A percentile compares a stretch with the other conserved stretches of the same genome.
Evolutionary conservation across 768 basidiomycete genomes (phyloP).

Genomic region (Kwoniella heveanensis): DNA sequence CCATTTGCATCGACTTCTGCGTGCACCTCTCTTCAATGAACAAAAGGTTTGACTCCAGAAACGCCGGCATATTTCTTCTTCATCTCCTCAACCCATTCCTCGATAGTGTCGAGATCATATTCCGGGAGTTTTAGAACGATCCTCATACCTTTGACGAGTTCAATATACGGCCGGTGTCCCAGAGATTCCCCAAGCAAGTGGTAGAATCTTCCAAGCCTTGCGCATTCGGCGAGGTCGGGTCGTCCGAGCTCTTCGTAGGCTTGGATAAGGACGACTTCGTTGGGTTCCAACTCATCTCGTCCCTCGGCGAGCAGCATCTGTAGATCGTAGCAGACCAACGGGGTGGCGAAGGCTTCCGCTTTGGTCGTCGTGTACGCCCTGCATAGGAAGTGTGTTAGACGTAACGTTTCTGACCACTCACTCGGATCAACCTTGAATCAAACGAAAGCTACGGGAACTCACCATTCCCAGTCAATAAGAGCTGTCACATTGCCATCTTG

Average conservation of each 20-base stretch:
- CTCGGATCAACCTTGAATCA: no score
- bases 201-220: constrained; percentile 14
- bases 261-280: constrained; percentile 7
- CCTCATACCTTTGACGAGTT: neutral
- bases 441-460: no score
- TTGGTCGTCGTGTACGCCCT: constrained; percentile 23
- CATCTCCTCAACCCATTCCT: constrained; percentile 7
- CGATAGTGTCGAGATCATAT: neutral
- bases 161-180: neutral
- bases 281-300: neutral
- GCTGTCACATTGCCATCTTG: constrained; percentile 32
- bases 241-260: constrained; percentile 12
- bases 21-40: neutral
- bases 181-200: neutral
- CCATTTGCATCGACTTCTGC: no score
- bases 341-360: constrained; percentile 12
- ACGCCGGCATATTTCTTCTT: neutral
- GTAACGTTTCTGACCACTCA: no score
- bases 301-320: neutral
- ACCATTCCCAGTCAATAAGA: constrained; percentile 54
- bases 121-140: neutral
- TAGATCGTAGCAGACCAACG: neutral
- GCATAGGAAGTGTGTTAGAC: neutral
- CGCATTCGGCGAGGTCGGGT: constrained; percentile 18
- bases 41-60: neutral